Percentiles rank a stretch among this genome's conserved stretches.
Conservation (phyloP, 2,329 filamentous ascomycete genomes). For the Scorias spongiosa region DNA sequence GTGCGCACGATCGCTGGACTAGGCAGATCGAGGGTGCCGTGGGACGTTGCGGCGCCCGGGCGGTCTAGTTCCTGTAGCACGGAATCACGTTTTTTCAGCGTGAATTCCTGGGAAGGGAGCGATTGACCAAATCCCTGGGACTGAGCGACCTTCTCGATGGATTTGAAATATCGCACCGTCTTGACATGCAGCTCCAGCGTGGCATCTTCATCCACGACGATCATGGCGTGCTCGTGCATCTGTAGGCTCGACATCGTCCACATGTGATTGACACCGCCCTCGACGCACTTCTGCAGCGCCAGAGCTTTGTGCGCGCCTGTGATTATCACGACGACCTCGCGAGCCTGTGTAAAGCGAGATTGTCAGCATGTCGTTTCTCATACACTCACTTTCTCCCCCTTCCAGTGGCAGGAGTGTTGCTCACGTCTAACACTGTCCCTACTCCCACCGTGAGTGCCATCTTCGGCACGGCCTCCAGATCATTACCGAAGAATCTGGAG, state of each 20-base stretch:
- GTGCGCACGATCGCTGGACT: conserved; percentile 10
- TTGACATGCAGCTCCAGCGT: conserved; percentile 33
- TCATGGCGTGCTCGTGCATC: conserved; percentile 64
- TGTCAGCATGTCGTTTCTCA: background rate
- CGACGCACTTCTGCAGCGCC: conserved; percentile 65
- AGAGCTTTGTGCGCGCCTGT: conserved; percentile 67
- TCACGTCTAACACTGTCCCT: conserved; percentile 59
- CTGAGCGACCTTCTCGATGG: conserved; percentile 31
- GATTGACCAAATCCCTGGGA: conserved; percentile 31
- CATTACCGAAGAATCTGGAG: conserved; percentile 66
- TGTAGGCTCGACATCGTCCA: conserved; percentile 76
- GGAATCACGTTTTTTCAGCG: conserved; percentile 19
- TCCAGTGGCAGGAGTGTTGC: conserved; percentile 5
- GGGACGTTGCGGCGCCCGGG: conserved; percentile 12
- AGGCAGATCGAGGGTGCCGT: conserved; percentile 7
- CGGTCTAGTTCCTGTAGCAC: conserved; percentile 21
- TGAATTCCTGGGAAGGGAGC: conserved; percentile 20
- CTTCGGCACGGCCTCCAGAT: conserved; percentile 57
- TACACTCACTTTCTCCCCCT: background rate
- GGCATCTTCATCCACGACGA: conserved; percentile 67
- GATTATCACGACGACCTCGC: conserved; percentile 71
- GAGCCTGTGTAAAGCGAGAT: conserved; percentile 28
- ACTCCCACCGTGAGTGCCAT: conserved; percentile 78
- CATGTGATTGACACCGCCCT: conserved; percentile 76
- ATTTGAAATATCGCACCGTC: conserved; percentile 33